Percentiles rank a stretch among this genome's conserved stretches.
phyloP scores from a whole-genome alignment of 345 rosid species.

The Populus pruinosa region DNA sequence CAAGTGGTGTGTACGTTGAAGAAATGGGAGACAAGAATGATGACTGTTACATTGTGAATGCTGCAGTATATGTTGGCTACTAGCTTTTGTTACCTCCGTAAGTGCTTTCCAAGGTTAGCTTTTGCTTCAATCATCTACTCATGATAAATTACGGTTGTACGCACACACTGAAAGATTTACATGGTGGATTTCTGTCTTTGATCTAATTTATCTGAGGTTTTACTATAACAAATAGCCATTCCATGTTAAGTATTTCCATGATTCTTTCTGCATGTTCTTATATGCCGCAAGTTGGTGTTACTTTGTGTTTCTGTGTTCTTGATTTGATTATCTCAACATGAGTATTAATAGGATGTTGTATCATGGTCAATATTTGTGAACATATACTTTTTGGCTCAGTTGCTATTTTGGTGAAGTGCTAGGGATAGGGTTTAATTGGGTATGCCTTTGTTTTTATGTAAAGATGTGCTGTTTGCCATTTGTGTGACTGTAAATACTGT shows the following conservation, averaged over 20 bases:
- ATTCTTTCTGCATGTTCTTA: not conserved
- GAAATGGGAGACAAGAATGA: slow-evolving; percentile 91
- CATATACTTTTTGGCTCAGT: not conserved
- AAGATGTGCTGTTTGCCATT: not conserved
- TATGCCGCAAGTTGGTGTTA: not conserved
- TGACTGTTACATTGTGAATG: slow-evolving; percentile 85
- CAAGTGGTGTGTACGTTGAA: slow-evolving; percentile 73
- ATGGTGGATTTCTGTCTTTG: not conserved
- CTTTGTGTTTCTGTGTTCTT: not conserved
- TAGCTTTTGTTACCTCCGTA: slow-evolving; percentile 19
- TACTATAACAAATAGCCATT: not conserved
- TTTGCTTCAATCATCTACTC: not conserved
- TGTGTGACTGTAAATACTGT: not conserved
- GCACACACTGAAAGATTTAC: not conserved
- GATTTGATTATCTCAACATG: not conserved
- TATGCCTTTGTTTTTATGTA: not conserved
- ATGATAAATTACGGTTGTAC: not conserved
- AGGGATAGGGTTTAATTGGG: not conserved
- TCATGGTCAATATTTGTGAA: not conserved
- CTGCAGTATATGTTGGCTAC: slow-evolving; percentile 81
- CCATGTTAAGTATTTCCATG: not conserved
- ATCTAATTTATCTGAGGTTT: not conserved
- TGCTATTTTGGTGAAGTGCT: not conserved
- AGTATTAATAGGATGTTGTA: not conserved
- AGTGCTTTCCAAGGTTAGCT: slow-evolving; percentile 23